Percentiles rank a stretch among this genome's conserved stretches.
These are phyloP conservation scores for Aspergillus panamensis DNA, from an alignment of 495 filamentous ascomycete species.

Conservation along the genomic window DNA sequence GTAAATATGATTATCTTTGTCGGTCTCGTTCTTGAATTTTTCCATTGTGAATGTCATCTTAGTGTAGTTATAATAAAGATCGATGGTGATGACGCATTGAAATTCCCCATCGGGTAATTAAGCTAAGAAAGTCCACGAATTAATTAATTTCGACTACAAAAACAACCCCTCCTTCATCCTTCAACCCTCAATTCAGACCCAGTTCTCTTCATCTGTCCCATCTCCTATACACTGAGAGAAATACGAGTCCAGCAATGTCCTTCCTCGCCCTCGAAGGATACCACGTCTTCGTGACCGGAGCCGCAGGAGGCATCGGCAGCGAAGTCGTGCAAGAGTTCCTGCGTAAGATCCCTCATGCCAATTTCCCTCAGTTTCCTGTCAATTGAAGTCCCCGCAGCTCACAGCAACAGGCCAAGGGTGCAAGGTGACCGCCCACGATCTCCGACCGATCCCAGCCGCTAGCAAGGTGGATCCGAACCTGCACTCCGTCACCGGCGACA, in stretches of 20 bases:
- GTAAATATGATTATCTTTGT: too few species aligned
- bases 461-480: constrained; percentile 27
- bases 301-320: constrained; percentile 51
- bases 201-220: background rate
- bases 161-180: background rate
- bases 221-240: background rate
- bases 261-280: constrained; percentile 50
- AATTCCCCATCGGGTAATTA: background rate
- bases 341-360: constrained; percentile 31
- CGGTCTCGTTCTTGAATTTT: too few species aligned
- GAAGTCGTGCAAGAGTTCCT: constrained; percentile 51
- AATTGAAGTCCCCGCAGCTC: background rate
- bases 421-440: constrained; percentile 52
- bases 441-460: constrained; percentile 23
- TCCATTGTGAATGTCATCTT: too few species aligned
- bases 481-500: constrained; percentile 42
- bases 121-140: too few species aligned
- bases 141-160: background rate
- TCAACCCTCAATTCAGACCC: too few species aligned
- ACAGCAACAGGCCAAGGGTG: constrained; percentile 45
- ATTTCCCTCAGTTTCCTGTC: background rate
- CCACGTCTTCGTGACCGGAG: constrained; percentile 58
- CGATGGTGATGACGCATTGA: constrained; percentile 1
- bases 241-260: constrained; percentile 21
- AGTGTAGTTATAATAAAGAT: too few species aligned